Percentiles rank a stretch among this genome's conserved stretches.
Evolutionary conservation across 768 basidiomycete genomes (phyloP).

Genomic region (Gymnopilus dilepis): DNA sequence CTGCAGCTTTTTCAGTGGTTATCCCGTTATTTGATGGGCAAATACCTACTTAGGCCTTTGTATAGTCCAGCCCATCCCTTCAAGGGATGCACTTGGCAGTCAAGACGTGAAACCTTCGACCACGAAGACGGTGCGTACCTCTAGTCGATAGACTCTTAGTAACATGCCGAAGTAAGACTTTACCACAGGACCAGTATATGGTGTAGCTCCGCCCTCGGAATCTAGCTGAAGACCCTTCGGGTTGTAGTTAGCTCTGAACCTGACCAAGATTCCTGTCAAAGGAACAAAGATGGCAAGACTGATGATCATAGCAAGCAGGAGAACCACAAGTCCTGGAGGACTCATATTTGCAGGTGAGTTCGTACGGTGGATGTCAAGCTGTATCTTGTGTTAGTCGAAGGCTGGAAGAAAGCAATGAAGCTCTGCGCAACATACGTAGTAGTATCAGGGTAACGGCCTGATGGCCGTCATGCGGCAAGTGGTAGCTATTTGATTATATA

Average conservation of each 20-base stretch:
- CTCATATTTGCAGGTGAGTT: slow-evolving; percentile 10
- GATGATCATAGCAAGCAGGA: slow-evolving; percentile 52
- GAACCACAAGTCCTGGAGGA: slow-evolving; percentile 39
- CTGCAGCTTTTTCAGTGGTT: slow-evolving; percentile 27
- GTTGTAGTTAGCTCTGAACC: slow-evolving; percentile 85
- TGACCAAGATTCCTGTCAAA: slow-evolving; percentile 70
- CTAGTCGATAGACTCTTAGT: slow-evolving; percentile 68
- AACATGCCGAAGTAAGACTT: slow-evolving; percentile 80
- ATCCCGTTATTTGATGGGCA: not conserved
- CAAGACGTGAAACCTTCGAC: not conserved
- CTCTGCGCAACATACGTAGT: not conserved
- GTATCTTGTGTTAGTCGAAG: not conserved
- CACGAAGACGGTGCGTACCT: slow-evolving; percentile 49
- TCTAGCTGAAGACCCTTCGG: slow-evolving; percentile 85
- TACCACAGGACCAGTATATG: slow-evolving; percentile 80
- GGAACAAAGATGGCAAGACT: slow-evolving; percentile 66
- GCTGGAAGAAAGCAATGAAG: not conserved
- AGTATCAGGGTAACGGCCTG: no score
- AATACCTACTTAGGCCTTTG: slow-evolving; percentile 69
- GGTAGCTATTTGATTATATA: not conserved
- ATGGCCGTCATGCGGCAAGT: no score
- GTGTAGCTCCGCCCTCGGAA: slow-evolving; percentile 73
- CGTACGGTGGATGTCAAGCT: not conserved
- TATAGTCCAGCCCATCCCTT: slow-evolving; percentile 75
- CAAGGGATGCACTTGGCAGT: not conserved